phyloP scores from a whole-genome alignment of 75 land plant genomes.

The Pinus albicaulis region DNA sequence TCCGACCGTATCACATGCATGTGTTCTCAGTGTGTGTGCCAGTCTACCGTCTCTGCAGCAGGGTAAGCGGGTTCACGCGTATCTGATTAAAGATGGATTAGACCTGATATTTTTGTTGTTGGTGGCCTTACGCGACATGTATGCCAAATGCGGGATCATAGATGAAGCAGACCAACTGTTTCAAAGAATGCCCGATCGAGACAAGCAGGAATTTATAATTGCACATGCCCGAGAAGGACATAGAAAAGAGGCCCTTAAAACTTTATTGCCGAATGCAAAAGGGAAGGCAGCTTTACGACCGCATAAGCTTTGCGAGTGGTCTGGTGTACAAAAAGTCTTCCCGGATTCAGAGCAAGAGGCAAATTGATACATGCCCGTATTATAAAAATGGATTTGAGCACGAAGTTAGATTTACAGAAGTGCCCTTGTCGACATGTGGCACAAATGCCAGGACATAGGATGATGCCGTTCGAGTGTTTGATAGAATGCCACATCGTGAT shows the following conservation, averaged over 20 bases:
- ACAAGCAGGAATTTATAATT: conserved; percentile 3
- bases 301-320: conserved; percentile 10
- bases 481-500: conserved; percentile 21
- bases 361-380: conserved; percentile 35
- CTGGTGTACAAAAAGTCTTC: conserved; percentile 49
- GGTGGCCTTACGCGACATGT: neutral
- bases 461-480: conserved; percentile 28
- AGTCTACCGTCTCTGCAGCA: neutral
- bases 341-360: conserved; percentile 41
- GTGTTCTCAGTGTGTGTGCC: conserved; percentile 7
- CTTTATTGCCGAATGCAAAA: neutral
- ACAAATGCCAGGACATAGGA: conserved; percentile 24
- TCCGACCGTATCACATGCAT: conserved; percentile 2
- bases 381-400: conserved; percentile 27
- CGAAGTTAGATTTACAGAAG: conserved; percentile 36
- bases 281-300: neutral
- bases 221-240: conserved; percentile 1
- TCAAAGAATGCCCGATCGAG: conserved; percentile 4
- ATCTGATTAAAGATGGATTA: neutral
- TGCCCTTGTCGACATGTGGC: conserved; percentile 56
- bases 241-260: conserved; percentile 1
- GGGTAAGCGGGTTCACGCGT: conserved; percentile 8
- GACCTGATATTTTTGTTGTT: neutral
- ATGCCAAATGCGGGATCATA: conserved; percentile 5
- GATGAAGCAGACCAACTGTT: neutral